Conservation (phyloP, 2,329 filamentous ascomycete genomes). For the Aspergillus pseudoterreus region DNA sequence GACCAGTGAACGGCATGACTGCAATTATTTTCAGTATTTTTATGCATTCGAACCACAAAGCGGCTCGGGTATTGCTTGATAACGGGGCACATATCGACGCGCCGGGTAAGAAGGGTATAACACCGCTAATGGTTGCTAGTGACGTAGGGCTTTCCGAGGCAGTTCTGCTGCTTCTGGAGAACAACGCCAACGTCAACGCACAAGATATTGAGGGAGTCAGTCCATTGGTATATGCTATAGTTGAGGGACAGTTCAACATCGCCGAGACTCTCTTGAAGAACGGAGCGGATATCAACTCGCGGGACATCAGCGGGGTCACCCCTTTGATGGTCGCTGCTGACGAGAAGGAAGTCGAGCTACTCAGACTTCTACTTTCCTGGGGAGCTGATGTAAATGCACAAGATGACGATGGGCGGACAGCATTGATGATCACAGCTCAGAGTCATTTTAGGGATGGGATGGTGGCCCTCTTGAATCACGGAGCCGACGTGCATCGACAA, state of each 20-base stretch:
- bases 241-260: not conserved
- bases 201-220: slow-evolving; percentile 2
- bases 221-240: slow-evolving; percentile 3
- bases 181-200: slow-evolving; percentile 17
- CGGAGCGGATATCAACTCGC: slow-evolving; percentile 1
- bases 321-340: slow-evolving; percentile 3
- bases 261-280: slow-evolving; percentile 3
- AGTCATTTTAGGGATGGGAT: not conserved
- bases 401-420: slow-evolving; percentile 5
- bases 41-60: slow-evolving; percentile 1
- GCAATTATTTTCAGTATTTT: slow-evolving; percentile 11
- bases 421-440: slow-evolving; percentile 7
- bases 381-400: slow-evolving; percentile 5
- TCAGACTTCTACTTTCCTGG: slow-evolving; percentile 1
- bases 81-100: slow-evolving; percentile 18
- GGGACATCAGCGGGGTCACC: not conserved
- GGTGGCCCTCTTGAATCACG: slow-evolving; percentile 6
- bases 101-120: not conserved
- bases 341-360: not conserved
- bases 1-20: slow-evolving; percentile 4
- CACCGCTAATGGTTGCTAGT: slow-evolving; percentile 13
- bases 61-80: slow-evolving; percentile 10
- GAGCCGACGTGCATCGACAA: not conserved
- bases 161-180: slow-evolving; percentile 16
- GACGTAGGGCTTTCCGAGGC: slow-evolving; percentile 8